Evolutionary conservation across 371 early-diverging fungal genomes (phyloP), one percentile per base, ranked within the genome.

Genomic region (Batrachochytrium dendrobatidis): DNA sequence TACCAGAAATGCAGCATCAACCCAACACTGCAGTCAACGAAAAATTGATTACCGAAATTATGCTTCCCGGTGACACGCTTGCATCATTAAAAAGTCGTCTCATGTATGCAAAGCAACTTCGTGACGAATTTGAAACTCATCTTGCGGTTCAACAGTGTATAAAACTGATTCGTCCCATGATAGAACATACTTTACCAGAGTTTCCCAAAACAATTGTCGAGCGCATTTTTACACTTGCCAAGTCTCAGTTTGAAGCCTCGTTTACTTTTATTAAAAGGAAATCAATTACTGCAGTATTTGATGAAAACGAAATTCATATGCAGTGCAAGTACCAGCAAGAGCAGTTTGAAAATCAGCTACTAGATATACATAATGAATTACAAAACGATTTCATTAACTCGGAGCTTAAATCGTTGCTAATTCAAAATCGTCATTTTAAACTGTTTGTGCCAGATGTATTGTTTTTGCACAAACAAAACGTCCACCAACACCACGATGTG

Each of bases 351-450:
- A 51, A 32, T 22, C 51, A 51, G 51, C 30, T 51, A 3, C 25
- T 51, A 17, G 12, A 28, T 3, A 24, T 59, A 10, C 28, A 45
- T 12, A 22, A 12, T 29, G 60, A 51, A n/a, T 10, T 59, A 8
- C 35, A 33, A 1, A n/a, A 53, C 35, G 60, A 59, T 43, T 59
- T 22, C 31, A 24, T 35, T n/a, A 32, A 10, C 18, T 59, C 60
- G 15, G 33, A 59, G 35, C 33, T 59, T 30, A 28, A 53, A 31
- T 29, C 60, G 10, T 7, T 51, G 1, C 53, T 59, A 10, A 7
- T 59, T 35, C 10, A 29, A 8, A 59, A 50, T 31, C 10, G 25
- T 7, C 52, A n/a, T 29, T 56, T 56, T 12, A 39, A 30, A 15
- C 25, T 10, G 15, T 56, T 56, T 29, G 24, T 46, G 2, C 56